These are phyloP conservation scores for Synura sp. DNA, from an alignment of 352 stramenopile species.

Conservation along the genomic window DNA sequence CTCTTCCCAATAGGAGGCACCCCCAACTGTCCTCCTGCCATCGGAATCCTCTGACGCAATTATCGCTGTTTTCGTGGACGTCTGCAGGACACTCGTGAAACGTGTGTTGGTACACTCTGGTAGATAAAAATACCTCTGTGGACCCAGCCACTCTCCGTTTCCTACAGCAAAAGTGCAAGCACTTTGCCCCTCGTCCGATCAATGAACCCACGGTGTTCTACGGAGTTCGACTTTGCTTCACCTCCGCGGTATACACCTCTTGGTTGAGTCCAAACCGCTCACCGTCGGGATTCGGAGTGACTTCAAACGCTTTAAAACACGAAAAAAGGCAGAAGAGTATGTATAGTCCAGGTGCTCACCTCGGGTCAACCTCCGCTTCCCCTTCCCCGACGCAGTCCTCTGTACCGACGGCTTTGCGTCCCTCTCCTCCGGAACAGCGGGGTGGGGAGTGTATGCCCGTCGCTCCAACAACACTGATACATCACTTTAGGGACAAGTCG, in stretches of 20 bases:
- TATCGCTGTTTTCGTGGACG: too few relatives aligned
- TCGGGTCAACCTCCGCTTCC: background rate
- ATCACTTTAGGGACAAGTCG: background rate
- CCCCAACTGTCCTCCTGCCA: too few relatives aligned
- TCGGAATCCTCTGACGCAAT: too few relatives aligned
- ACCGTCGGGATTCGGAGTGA: background rate
- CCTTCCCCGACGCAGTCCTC: background rate
- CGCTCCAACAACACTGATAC: background rate
- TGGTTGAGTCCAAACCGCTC: background rate
- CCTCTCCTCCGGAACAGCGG: background rate
- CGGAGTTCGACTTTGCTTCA: background rate
- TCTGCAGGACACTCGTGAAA: too few relatives aligned
- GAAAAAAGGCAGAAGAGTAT: background rate
- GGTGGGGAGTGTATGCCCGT: background rate
- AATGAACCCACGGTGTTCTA: slow-evolving; percentile 2
- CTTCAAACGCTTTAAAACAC: background rate
- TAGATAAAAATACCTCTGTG: too few relatives aligned
- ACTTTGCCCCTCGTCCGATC: background rate
- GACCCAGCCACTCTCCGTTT: too few relatives aligned
- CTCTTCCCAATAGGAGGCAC: too few relatives aligned
- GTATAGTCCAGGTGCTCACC: background rate
- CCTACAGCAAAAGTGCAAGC: too few relatives aligned
- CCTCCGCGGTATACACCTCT: background rate
- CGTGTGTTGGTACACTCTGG: too few relatives aligned
- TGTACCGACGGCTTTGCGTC: background rate